Evolutionary conservation across 306 rosid species (phyloP), one percentile per base, ranked within the genome.

Genomic region (Vicia faba): DNA sequence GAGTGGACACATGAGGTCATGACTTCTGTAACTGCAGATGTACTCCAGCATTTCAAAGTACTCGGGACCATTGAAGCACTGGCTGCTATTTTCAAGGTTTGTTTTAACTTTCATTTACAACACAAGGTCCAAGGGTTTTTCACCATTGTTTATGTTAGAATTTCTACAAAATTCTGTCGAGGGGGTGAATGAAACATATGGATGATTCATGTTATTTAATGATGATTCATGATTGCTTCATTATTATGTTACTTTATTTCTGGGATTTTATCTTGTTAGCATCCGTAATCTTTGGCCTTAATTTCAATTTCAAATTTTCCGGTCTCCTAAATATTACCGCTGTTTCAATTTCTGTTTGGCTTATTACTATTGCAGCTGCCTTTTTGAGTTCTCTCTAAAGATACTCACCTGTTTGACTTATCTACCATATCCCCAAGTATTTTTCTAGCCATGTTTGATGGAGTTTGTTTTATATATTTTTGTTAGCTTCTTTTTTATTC

Each of bases 31-130:
- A 79, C 72, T 5, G 87, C 83, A 67, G 93, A 89, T 69, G 60
- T 63, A 72, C 80, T 85, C 73, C 84, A 84, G 59, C 91, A 84
- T 75, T 88, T 93, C 64, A 88, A 75, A 69, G 80, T 93, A 78
- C 98, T 93, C 59, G 98, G 98, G 38, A 86, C 82, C 18, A 45
- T 74, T 38, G 96, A 87, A 79, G 84, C 97, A 49, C 66, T 93
- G 71, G 91, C 96, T 82, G 81, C 88, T 66, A 77, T 89, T 84
- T 93, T 93, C 79, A 93, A 89, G 98, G 98, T 93, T 70, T 79
- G 70, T 9, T 66, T 76, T 43, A 14, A 5, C 64, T 76, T 71
- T 61, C 20, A 2, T 72, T 78, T 54, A 16, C 53, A 63, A 26
- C 9, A 33, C 69, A 31, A 10, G 20, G 61, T 40, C 67, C 58